Evolutionary conservation across 176 grass and related monocot species (phyloP), one percentile per base, ranked within the genome.

Genomic region (Triticum timopheevii): DNA sequence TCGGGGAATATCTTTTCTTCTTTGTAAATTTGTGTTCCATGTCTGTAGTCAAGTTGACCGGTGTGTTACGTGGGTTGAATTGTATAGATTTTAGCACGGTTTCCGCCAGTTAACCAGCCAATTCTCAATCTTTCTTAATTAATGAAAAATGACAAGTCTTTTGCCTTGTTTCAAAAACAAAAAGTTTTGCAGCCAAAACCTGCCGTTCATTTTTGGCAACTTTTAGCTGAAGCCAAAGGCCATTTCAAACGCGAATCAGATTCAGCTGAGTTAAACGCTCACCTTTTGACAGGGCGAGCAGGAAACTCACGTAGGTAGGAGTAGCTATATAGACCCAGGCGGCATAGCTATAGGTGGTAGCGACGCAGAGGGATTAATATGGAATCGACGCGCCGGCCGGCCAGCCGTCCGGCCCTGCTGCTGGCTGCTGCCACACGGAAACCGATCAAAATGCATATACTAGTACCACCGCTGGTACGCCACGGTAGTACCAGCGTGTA

Each of bases 391-490:
- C 34, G 63, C 47, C 61, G 71, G 39, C 74, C 61, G 73, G 66
- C 65, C 16, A 58, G 47, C 79, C 33, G 65, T 65, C 81, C 87
- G 82, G 56, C 19, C 56, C 56, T 59, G 19, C 54, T 17, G 19
- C 54, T 67, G 77, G 44, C 88, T 72, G 42, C 38, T 84, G 83
- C 79, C 77, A 76, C 86, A 81, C 82, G 76, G 86, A 87, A 82
- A 77, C 76, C 69, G 76, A 88, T 85, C 47, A 80, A 74, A 84
- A 17, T 12, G 83, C 64, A 9, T 56, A 61, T 47, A 12, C 25
- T 49, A 33, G 8, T 65, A 27, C 9, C 4, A 11, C 13, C 56
- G 56, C 7, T 9, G 20, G 56, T 59, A 59, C 56, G 20, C 17
- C 56, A 9, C 56, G 56, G 56, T 10, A 2, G 40, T 5, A 74